These are phyloP conservation scores for Trametes sanguinea DNA, from an alignment of 768 basidiomycete species.

Conservation along the genomic window DNA sequence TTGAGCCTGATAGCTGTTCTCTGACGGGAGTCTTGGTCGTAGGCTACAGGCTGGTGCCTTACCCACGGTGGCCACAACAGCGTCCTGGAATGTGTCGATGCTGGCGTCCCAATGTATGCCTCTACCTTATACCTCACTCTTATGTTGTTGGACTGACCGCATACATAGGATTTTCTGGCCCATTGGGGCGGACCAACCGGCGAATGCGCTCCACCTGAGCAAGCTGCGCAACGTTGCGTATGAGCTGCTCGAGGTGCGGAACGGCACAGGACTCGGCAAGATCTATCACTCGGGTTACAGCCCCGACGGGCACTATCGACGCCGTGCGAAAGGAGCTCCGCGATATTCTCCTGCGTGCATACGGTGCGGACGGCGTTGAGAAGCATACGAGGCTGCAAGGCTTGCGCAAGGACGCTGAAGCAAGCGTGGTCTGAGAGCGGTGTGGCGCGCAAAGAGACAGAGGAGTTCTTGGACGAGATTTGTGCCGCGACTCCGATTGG, in stretches of 20 bases:
- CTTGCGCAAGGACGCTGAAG: constrained; percentile 3
- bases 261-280: constrained; percentile 13
- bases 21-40: neutral
- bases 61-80: constrained; percentile 11
- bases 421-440: constrained; percentile 13
- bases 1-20: neutral
- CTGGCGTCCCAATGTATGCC: constrained; percentile 7
- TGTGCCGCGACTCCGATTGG: too few relatives aligned
- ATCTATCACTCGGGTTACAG: constrained; percentile 11
- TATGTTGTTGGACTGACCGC: neutral
- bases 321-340: constrained; percentile 24
- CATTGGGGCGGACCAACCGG: constrained; percentile 24
- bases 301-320: constrained; percentile 26
- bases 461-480: constrained; percentile 1
- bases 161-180: constrained; percentile 29
- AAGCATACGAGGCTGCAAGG: constrained; percentile 25
- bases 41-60: constrained; percentile 9
- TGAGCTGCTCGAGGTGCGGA: constrained; percentile 30
- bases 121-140: neutral
- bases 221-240: constrained; percentile 28
- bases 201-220: constrained; percentile 25
- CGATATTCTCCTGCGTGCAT: constrained; percentile 23
- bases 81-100: constrained; percentile 1
- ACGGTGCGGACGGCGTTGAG: constrained; percentile 28
- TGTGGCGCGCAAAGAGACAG: constrained; percentile 4